Percentiles rank a stretch among this genome's conserved stretches.
Evolutionary conservation across 164 flowering plant genomes (phyloP).

Genomic region (Akebia trifoliata): DNA sequence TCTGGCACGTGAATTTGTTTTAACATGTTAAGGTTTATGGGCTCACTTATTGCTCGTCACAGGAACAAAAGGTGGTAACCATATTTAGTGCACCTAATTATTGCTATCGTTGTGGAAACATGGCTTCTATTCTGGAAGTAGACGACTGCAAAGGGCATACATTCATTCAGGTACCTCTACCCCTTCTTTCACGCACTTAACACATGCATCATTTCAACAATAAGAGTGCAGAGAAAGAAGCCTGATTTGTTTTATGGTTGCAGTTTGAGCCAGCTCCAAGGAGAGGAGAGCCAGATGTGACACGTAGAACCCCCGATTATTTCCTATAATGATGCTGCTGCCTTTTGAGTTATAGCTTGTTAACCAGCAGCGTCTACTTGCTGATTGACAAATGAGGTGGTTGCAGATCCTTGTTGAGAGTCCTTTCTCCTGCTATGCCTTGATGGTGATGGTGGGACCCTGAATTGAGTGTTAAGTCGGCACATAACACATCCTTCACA

Average conservation of each 20-base stretch:
- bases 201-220: no score
- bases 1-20: no score
- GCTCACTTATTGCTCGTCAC: conserved; percentile 14
- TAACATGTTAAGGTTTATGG: not conserved
- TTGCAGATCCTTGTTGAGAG: conserved; percentile 13
- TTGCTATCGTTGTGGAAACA: conserved; percentile 93
- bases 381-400: conserved; percentile 17
- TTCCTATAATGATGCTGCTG: conserved; percentile 51
- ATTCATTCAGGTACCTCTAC: conserved; percentile 65
- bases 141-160: conserved; percentile 88
- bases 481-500: no score
- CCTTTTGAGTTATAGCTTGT: conserved; percentile 13
- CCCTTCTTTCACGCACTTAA: not conserved
- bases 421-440: conserved; percentile 13
- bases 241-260: conserved; percentile 9
- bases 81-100: no score
- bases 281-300: conserved; percentile 98
- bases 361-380: conserved; percentile 23
- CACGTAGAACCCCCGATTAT: conserved; percentile 95
- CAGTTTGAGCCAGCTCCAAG: conserved; percentile 99
- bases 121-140: conserved; percentile 92
- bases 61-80: conserved; percentile 96
- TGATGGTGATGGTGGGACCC: conserved; percentile 14
- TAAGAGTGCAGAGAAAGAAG: not conserved
- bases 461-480: no score